phyloP scores from a whole-genome alignment of 768 basidiomycete species.

The Daedaleopsis sinensis region DNA sequence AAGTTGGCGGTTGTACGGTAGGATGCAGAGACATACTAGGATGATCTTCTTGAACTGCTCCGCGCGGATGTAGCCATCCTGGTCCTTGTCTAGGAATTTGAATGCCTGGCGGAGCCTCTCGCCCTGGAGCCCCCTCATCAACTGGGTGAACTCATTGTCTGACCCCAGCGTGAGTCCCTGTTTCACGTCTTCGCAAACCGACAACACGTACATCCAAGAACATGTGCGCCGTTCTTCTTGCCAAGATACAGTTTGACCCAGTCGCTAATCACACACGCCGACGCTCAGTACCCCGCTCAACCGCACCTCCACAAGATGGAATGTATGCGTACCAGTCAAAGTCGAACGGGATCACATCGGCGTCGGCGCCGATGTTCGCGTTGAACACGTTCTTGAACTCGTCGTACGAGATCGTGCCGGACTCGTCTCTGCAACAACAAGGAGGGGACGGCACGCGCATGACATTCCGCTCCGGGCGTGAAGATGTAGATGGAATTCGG shows the following conservation, averaged over 20 bases:
- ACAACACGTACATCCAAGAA: conserved; percentile 78
- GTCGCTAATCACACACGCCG: conserved; percentile 50
- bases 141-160: conserved; percentile 97
- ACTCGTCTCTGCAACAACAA: conserved; percentile 64
- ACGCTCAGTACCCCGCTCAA: neutral
- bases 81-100: conserved; percentile 84
- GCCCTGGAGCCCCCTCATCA: conserved; percentile 98
- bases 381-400: conserved; percentile 94
- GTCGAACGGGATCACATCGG: conserved; percentile 90
- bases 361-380: conserved; percentile 73
- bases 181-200: neutral
- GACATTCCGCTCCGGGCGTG: conserved; percentile 3
- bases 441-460: conserved; percentile 6
- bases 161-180: neutral
- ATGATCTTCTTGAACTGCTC: conserved; percentile 96
- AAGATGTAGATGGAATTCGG: conserved; percentile 21
- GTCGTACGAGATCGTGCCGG: conserved; percentile 91
- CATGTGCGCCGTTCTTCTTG: conserved; percentile 87
- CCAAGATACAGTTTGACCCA: conserved; percentile 98
- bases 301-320: neutral
- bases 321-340: conserved; percentile 75
- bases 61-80: conserved; percentile 92
- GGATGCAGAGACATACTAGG: conserved; percentile 53
- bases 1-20: neutral
- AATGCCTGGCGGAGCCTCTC: conserved; percentile 97